Percentiles rank a stretch among this genome's conserved stretches.
Evolutionary conservation across 2,329 filamentous ascomycete species (phyloP).

Genomic region (Epichloe hybrida): DNA sequence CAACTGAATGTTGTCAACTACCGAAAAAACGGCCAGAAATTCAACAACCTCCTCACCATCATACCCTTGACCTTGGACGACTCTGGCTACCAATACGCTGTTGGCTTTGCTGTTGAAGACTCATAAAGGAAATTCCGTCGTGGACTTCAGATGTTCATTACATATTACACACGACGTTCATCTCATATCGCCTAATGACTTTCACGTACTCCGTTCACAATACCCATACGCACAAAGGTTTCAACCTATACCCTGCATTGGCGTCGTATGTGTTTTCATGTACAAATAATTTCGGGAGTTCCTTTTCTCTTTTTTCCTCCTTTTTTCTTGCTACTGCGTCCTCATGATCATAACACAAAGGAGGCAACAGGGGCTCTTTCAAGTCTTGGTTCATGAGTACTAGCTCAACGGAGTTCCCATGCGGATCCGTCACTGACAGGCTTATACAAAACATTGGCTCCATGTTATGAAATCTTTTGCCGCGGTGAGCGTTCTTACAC

Average conservation of each 20-base stretch:
- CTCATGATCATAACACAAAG: background rate
- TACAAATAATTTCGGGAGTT: background rate
- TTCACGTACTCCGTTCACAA: background rate
- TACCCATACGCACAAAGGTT: background rate
- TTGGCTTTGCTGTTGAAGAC: constrained; percentile 68
- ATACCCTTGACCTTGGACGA: constrained; percentile 62
- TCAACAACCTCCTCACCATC: constrained; percentile 76
- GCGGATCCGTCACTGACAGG: background rate
- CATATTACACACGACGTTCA: background rate
- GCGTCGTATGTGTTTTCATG: background rate
- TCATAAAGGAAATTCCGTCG: constrained; percentile 14
- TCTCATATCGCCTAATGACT: background rate
- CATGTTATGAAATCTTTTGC: background rate
- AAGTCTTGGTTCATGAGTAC: background rate
- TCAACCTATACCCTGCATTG: background rate
- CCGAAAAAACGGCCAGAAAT: constrained; percentile 63
- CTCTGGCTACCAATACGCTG: constrained; percentile 54
- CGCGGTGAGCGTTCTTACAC: background rate
- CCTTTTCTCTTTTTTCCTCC: background rate
- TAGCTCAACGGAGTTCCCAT: background rate
- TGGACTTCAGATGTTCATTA: background rate
- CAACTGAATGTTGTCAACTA: constrained; percentile 58
- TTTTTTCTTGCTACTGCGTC: background rate
- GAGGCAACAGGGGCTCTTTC: background rate
- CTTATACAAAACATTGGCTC: background rate